These are phyloP conservation scores for Penicillium sp. DNA, from an alignment of 2,329 filamentous ascomycete genomes.

Conservation along the genomic window DNA sequence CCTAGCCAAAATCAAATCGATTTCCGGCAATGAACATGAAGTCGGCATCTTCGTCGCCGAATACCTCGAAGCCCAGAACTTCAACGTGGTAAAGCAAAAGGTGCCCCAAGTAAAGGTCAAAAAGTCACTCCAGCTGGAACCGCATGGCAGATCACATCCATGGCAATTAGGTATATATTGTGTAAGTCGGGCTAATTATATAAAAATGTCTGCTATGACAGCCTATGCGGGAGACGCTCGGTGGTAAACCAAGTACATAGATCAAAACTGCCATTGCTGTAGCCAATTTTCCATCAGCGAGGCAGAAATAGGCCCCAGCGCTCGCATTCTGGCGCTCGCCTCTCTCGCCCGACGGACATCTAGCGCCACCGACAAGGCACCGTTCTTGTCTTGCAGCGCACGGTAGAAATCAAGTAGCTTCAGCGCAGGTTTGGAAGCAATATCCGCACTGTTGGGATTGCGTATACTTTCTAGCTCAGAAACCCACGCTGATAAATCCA, in stretches of 20 bases:
- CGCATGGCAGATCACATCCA: neutral
- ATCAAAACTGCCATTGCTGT: conserved; percentile 21
- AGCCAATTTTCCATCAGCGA: conserved; percentile 46
- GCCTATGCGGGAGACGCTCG: no score
- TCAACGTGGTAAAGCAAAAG: conserved; percentile 59
- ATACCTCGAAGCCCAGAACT: conserved; percentile 60
- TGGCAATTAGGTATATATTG: no score
- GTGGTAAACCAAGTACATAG: neutral
- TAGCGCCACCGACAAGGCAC: conserved; percentile 36
- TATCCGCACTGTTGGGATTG: conserved; percentile 34
- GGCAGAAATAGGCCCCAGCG: conserved; percentile 42
- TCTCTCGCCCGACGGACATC: conserved; percentile 43
- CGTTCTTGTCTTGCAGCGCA: conserved; percentile 29
- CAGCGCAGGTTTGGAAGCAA: conserved; percentile 49
- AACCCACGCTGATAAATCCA: conserved; percentile 49
- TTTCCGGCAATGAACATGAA: conserved; percentile 63
- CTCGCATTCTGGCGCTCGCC: conserved; percentile 46
- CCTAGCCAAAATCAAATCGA: conserved; percentile 68
- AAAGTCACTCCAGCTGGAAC: neutral
- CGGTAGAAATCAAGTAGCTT: conserved; percentile 53
- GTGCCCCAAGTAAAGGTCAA: conserved; percentile 22
- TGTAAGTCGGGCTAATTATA: no score
- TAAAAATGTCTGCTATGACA: no score
- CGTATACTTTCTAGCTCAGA: conserved; percentile 43
- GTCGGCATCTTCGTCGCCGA: conserved; percentile 66